Percentiles rank a stretch among this genome's conserved stretches.
These are phyloP conservation scores for Parietaria judaica DNA, from an alignment of 306 rosid genomes.

Conservation along the genomic window DNA sequence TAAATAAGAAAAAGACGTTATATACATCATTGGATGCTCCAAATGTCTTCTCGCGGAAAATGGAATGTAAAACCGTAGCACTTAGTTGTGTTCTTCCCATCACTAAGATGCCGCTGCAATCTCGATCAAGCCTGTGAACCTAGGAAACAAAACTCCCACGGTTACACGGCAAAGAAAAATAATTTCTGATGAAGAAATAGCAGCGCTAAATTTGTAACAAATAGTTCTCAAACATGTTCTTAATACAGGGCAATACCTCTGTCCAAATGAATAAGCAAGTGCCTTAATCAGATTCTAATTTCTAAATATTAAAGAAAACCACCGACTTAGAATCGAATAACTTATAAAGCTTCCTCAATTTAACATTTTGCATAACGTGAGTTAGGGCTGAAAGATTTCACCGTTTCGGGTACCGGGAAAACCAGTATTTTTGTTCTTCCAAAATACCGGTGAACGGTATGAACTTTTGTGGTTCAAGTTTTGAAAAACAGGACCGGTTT, in stretches of 20 bases:
- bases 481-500: no score
- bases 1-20: constrained; percentile 4
- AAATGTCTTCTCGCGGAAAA: constrained; percentile 75
- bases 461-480: no score
- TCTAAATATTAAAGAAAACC: not conserved
- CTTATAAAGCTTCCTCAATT: not conserved
- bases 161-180: constrained; percentile 7
- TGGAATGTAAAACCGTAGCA: constrained; percentile 66
- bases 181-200: not conserved
- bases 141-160: constrained; percentile 16
- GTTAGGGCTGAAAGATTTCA: no score
- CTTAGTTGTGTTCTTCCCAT: constrained; percentile 86
- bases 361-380: not conserved
- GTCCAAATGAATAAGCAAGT: not conserved
- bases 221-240: no score
- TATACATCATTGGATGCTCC: constrained; percentile 57
- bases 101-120: constrained; percentile 76
- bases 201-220: not conserved
- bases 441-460: no score
- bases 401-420: no score
- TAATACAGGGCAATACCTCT: not conserved
- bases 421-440: no score
- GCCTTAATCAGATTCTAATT: not conserved
- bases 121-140: constrained; percentile 92
- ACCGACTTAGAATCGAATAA: not conserved